Evolutionary conservation across 805 yeast genomes (phyloP), one percentile per base, ranked within the genome.

Genomic region (Candida nanaspora): DNA sequence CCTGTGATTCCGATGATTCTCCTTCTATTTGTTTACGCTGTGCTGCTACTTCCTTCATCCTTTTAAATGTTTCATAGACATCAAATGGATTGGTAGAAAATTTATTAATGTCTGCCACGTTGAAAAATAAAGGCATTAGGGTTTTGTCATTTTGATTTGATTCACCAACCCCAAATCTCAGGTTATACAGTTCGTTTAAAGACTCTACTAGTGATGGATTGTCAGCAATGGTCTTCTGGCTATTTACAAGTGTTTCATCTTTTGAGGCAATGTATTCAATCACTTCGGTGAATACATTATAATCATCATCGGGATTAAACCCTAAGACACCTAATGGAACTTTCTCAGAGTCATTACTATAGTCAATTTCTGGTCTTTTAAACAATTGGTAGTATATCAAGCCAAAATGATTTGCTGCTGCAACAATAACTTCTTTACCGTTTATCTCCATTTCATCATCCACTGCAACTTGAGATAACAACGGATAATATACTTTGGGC

Each of bases 351-450:
- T 32, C 37, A 18, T 31, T 13, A 10, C 22, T 31, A n/a, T 15
- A 10, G 11, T 31, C 34, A 22, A 25, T 28, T 18, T 40, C 37
- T n/a, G 44, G 39, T 22, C 35, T 53, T 10, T 65, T 58, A 32
- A 63, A 62, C 4, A 68, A 57, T 53, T 76, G 80, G 48, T 76
- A 74, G 42, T 62, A 73, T 2, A 66, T 62, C 30, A 66, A 51
- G 4, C 58, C 56, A 33, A 69, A 57, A 6, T 68, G 66, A 25
- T 65, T 64, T 6, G 84, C 79, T 2, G 85, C 81, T 0, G 84
- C 82, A 38, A 76, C 60, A 38, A 78, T 75, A 0, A 86, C 80
- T 46, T 80, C 86, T 52, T 81, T 80, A 38, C 86, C 86, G 55
- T 78, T 83, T 6, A 86, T 86, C 5, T 63, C 66, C 22, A 18